Conservation (phyloP, 352 stramenopile species). For the Globisporangium okanoganense region DNA sequence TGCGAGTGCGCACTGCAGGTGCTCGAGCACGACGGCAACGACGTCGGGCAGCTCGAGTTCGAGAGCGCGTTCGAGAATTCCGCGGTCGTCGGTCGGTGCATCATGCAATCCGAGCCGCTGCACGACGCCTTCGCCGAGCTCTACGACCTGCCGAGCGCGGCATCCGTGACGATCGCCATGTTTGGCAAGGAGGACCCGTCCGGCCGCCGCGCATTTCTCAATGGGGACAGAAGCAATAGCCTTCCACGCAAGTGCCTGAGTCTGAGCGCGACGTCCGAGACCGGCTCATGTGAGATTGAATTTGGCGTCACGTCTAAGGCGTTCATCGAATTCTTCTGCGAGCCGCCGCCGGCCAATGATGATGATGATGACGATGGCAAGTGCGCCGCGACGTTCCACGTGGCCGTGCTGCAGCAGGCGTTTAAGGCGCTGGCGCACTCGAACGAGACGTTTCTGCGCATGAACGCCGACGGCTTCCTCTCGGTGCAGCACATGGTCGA, state of each 20-base stretch:
- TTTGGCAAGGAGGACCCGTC: slow-evolving; percentile 15
- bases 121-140: slow-evolving; percentile 81
- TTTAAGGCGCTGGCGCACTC: slow-evolving; percentile 76
- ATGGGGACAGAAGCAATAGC: background rate
- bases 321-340: slow-evolving; percentile 83
- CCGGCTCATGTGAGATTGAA: slow-evolving; percentile 76
- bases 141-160: slow-evolving; percentile 80
- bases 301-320: slow-evolving; percentile 64
- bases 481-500: slow-evolving; percentile 85
- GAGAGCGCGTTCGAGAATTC: slow-evolving; percentile 77
- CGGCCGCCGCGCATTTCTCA: background rate
- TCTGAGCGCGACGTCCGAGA: slow-evolving; percentile 68
- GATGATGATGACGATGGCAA: slow-evolving; percentile 14
- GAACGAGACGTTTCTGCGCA: slow-evolving; percentile 78
- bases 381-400: slow-evolving; percentile 68
- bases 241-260: slow-evolving; percentile 36
- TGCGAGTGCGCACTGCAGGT: slow-evolving; percentile 84
- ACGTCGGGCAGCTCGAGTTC: slow-evolving; percentile 69
- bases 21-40: slow-evolving; percentile 70
- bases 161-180: slow-evolving; percentile 76
- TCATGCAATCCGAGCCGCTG: slow-evolving; percentile 79
- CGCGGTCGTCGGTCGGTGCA: slow-evolving; percentile 67
- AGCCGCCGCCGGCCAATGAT: slow-evolving; percentile 10
- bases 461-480: slow-evolving; percentile 77
- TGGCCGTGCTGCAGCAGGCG: slow-evolving; percentile 74